phyloP scores from a whole-genome alignment of 495 filamentous ascomycete genomes.

The Aspergillus indologenus region DNA sequence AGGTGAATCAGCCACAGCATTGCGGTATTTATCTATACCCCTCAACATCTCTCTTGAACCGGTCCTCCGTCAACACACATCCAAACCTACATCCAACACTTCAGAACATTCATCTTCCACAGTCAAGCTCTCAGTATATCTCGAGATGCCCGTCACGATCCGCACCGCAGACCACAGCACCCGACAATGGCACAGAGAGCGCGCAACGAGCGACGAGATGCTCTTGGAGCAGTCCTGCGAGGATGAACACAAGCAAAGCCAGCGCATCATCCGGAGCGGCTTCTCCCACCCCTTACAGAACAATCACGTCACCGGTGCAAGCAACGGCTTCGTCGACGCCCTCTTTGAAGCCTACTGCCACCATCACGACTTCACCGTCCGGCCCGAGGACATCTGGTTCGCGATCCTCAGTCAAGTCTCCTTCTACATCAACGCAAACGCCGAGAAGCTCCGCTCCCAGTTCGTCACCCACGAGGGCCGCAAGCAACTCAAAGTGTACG shows the following conservation, averaged over 20 bases:
- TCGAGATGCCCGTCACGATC: too few relatives aligned
- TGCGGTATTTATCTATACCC: too few relatives aligned
- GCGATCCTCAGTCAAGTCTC: conserved; percentile 54
- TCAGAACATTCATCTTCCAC: too few relatives aligned
- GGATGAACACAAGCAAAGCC: not conserved
- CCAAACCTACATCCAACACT: too few relatives aligned
- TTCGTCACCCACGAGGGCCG: conserved; percentile 46
- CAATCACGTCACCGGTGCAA: conserved; percentile 27
- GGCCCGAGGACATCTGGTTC: conserved; percentile 63
- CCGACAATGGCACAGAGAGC: too few relatives aligned
- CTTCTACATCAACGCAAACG: conserved; percentile 48
- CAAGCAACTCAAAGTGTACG: conserved; percentile 32
- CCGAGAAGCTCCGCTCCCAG: conserved; percentile 38
- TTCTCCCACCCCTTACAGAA: not conserved
- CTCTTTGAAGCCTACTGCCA: conserved; percentile 50
- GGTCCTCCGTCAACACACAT: too few relatives aligned
- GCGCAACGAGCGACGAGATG: too few relatives aligned
- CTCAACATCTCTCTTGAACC: too few relatives aligned
- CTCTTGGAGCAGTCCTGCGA: too few relatives aligned
- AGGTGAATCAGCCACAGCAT: too few relatives aligned
- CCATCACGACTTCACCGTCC: conserved; percentile 53
- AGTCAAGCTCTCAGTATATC: too few relatives aligned
- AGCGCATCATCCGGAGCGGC: conserved; percentile 10
- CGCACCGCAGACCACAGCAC: too few relatives aligned
- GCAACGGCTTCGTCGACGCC: conserved; percentile 52